Evolutionary conservation across 164 flowering plant genomes (phyloP), one percentile per base, ranked within the genome.

Genomic region (Berberis vulgaris): DNA sequence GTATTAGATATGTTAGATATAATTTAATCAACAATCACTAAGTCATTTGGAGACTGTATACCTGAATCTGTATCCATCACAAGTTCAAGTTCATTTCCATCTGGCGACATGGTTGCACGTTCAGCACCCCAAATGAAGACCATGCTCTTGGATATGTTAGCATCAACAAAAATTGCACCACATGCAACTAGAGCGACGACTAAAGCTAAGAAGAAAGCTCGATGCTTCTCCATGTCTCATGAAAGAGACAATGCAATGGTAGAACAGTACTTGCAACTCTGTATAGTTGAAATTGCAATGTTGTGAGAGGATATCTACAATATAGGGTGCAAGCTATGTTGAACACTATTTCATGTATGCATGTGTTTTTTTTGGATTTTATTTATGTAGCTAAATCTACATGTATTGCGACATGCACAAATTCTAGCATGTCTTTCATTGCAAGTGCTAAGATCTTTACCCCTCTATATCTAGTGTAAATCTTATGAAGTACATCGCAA

Each of bases 41-140:
- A 10, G n/a, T 1, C 3, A 3, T 52, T 6, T 12, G 54, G 38
- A 44, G 49, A 59, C 44, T 2, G 9, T 39, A 49, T 69, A 83
- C 89, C 90, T 65, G 90, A 76, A 57, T 54, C 64, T 64, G 64
- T 58, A 69, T 83, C 81, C 63, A 85, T 69, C 40, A 76, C 81
- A 58, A 85, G 86, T 12, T 79, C 73, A 67, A 82, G 74, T 9
- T 84, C 76, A 1, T 85, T 77, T 3, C 87, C 85, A 59, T 69
- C 59, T 61, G 64, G 69, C 3, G 8, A 38, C 61, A 83, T 68
- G 1, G 65, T 5, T 1, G 86, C 67, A 47, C 72, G 74, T 0
- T 65, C 65, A 65, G 71, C 69, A 46, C 84, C 88, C 88, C 88
- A 85, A 63, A 46, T 75, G 63, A 79, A 57, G 46, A 68, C 66